Conservation (phyloP, 106 monocot genomes). For the Acanthochlamys bracteata region DNA sequence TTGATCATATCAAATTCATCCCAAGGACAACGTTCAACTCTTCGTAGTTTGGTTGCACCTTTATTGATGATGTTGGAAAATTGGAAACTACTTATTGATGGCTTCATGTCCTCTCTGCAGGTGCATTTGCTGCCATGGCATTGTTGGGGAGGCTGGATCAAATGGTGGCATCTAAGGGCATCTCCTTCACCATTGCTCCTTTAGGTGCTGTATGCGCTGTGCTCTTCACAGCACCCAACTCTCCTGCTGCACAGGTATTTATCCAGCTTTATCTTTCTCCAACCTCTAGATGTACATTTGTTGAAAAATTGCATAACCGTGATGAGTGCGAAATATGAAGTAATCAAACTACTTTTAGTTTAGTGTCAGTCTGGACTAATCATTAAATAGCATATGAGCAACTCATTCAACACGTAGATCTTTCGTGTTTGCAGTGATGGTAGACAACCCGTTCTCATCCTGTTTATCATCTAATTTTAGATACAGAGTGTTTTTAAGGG, state of each 20-base stretch:
- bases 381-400: too few relatives aligned
- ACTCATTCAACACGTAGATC: too few relatives aligned
- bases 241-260: conserved; percentile 66
- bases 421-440: too few relatives aligned
- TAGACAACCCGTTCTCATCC: too few relatives aligned
- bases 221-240: conserved; percentile 48
- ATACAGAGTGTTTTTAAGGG: too few relatives aligned
- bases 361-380: too few relatives aligned
- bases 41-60: not conserved
- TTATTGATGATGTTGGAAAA: not conserved
- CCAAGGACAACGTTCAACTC: not conserved
- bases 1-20: not conserved
- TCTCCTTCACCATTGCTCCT: conserved; percentile 77
- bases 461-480: too few relatives aligned
- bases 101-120: conserved; percentile 13
- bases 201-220: conserved; percentile 79
- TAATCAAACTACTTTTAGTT: too few relatives aligned
- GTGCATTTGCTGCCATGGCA: conserved; percentile 87
- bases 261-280: not conserved
- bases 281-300: not conserved
- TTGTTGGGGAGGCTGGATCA: conserved; percentile 66
- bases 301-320: not conserved
- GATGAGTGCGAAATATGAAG: not conserved
- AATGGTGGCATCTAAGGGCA: conserved; percentile 45
- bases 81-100: not conserved